Conservation (phyloP, 2,329 filamentous ascomycete genomes). For the Torrubiellomyces zombiae region DNA sequence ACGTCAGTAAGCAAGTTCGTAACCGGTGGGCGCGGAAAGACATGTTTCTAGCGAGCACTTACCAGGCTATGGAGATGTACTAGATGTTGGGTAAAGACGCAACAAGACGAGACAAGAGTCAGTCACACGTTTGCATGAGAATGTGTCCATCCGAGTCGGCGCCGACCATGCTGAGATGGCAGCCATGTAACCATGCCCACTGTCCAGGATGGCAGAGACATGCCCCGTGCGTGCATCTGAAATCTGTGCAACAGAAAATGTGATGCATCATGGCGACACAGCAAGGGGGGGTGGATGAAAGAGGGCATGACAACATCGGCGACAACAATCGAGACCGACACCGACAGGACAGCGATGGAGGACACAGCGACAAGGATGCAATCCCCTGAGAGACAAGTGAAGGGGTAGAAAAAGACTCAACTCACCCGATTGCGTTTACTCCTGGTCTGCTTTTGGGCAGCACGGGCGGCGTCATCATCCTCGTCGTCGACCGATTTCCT, state of each 20-base stretch:
- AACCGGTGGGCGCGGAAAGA: conserved; percentile 3
- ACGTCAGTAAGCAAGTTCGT: not conserved
- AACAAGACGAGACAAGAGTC: not conserved
- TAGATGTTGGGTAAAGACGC: conserved; percentile 8
- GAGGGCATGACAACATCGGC: not conserved
- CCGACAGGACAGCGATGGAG: too few relatives aligned
- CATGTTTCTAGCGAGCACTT: conserved; percentile 11
- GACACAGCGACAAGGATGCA: too few relatives aligned
- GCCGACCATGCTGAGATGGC: too few relatives aligned
- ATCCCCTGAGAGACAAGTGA: too few relatives aligned
- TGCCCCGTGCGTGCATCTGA: too few relatives aligned
- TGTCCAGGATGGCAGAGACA: too few relatives aligned
- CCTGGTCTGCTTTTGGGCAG: conserved; percentile 34
- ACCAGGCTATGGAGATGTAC: conserved; percentile 49
- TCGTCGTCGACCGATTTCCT: conserved; percentile 26
- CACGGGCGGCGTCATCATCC: too few relatives aligned
- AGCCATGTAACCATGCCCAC: too few relatives aligned
- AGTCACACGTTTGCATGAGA: not conserved
- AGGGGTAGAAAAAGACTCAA: too few relatives aligned
- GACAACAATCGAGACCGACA: not conserved
- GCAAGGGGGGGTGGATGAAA: not conserved
- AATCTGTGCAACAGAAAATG: too few relatives aligned
- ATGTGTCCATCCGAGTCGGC: not conserved
- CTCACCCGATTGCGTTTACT: conserved; percentile 43
- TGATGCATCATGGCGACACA: conserved; percentile 1